These are phyloP conservation scores for Discostella stelligera DNA, from an alignment of 352 stramenopile species.

Conservation along the genomic window DNA sequence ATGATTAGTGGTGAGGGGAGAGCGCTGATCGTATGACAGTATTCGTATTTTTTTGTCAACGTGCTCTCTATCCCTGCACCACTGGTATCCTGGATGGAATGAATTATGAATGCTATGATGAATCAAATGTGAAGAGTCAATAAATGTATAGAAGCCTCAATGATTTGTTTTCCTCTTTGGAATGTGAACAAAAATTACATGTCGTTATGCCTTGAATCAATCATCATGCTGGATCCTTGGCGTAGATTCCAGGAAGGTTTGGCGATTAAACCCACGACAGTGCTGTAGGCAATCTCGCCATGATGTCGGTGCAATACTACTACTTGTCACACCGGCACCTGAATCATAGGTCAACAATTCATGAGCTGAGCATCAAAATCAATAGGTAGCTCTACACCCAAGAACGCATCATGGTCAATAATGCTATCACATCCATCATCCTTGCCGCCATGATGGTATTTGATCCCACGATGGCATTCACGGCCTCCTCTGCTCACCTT, in stretches of 20 bases:
- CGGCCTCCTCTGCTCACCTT: not conserved
- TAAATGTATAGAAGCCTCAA: not conserved
- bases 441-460: not conserved
- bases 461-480: slow-evolving; percentile 5
- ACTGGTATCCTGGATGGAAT: not conserved
- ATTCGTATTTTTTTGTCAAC: not conserved
- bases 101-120: not conserved
- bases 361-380: not conserved
- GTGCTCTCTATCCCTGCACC: not conserved
- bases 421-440: not conserved
- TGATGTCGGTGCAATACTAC: too few species aligned
- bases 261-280: too few species aligned
- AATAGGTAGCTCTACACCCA: too few species aligned
- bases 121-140: not conserved
- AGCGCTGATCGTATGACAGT: slow-evolving; percentile 25
- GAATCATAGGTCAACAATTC: too few species aligned
- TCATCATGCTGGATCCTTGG: too few species aligned
- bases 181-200: too few species aligned
- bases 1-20: slow-evolving; percentile 22
- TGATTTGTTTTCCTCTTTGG: not conserved
- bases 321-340: too few species aligned
- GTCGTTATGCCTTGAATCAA: too few species aligned
- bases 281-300: too few species aligned
- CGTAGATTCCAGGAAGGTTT: too few species aligned
- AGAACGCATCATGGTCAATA: slow-evolving; percentile 4